Base-by-base conservation (phyloP, 495 filamentous ascomycete species). In the Daldinia bambusicola region DNA sequence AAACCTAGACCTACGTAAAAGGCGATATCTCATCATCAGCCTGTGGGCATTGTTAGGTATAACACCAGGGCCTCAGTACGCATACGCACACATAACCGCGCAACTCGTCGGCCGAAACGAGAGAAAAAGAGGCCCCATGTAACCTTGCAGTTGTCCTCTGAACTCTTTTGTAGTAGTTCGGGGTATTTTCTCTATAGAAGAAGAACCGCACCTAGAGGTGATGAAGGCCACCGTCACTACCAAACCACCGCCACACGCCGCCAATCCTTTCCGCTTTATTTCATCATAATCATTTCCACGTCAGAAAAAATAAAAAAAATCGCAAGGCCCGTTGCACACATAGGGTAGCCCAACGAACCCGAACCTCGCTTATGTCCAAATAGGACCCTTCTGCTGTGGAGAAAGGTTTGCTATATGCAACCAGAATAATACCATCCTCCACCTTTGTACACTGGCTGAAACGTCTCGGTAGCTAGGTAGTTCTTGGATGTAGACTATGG, bases 121-220 rank as follows among this genome's bases (percentile, higher is more conserved):
- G 36, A 55, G 36, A 55, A 45, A 64, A 48, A 56, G 18, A 48
- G 56, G 18, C 8, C 60, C 53, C 43, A 51, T 18, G 7, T 43
- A 65, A 61, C 55, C 50, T 66, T 34, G 67, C 40, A 55, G 67
- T 66, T 55, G 55, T 8, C n/a, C 51, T 52, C 62, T 56, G 18
- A 10, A 56, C 30, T 36, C 41, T 61, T 60, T 63, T 50, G 22
- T 61, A 56, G 50, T 59, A 56, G 50, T 59, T 60, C 61, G 70
- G 70, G 70, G 70, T 72, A 72, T 72, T 72, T 67, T 72, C 60
- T 72, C 70, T 72, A 72, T 61, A 67, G 61, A 50, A 51, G 3
- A 26, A 26, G 26, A 56, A 60, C 40, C 45, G n/a, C 55, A 43
- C 64, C 38, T 57, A 63, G 69, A 71, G 58, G 55, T 37, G 45